Evolutionary conservation across 805 yeast genomes (phyloP), one percentile per base, ranked within the genome.

Genomic region (Starmerella kuoi): DNA sequence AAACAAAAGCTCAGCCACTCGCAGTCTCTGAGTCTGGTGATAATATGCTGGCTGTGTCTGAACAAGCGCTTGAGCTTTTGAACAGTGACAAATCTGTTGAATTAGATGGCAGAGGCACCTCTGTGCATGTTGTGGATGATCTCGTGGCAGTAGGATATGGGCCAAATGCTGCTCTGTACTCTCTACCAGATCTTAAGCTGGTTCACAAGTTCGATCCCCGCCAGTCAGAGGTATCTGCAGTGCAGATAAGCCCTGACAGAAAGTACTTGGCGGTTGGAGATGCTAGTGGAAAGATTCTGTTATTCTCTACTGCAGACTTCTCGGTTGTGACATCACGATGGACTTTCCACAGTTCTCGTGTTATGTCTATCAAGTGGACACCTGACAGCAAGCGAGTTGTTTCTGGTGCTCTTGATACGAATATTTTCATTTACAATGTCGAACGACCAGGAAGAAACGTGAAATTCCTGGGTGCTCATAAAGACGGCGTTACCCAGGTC

Each of bases 261-360:
- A 60, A 67, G 42, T 72, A 64, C 46, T 67, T 80, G 15, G 97
- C 97, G 1, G 81, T 79, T 21, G 96, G 95, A 40, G 96, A 87
- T 55, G 68, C 69, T 4, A 68, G 79, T 40, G 98, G 98, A 26
- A 91, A 88, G 60, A 84, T 86, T 50, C 62, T 78, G n/a, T 67
- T 87, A 28, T 85, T 74, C 61, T 69, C 74, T 49, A 58, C 76
- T 5, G 59, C 58, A 2, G 76, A 75, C 31, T 72, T 66, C 38
- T 51, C 70, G 2, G 63, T 83, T 6, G 54, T 60, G 17, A 85
- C 97, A 2, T 75, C 93, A 0, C 74, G 96, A 58, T 91, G 99
- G 99, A 79, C 94, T 0, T 88, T 84, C 76, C 96, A 91, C 59
- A 82, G 87, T 2, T 79, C 94, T 43, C 76, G 73, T 42, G 79